These are phyloP conservation scores for Periconia sp. DNA, from an alignment of 2,329 filamentous ascomycete species.

Conservation along the genomic window DNA sequence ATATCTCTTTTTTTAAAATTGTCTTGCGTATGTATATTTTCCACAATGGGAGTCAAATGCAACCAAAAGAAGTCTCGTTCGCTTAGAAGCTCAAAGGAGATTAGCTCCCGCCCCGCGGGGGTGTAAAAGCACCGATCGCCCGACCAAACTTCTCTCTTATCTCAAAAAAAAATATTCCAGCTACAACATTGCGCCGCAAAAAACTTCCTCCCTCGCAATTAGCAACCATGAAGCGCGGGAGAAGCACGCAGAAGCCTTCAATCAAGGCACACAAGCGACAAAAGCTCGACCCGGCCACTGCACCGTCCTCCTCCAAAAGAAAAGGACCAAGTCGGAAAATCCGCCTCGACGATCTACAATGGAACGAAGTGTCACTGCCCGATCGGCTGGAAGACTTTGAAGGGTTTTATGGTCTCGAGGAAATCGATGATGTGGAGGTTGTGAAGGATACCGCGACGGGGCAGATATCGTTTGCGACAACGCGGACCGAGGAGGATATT, in stretches of 20 bases:
- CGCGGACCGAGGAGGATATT: constrained; percentile 30
- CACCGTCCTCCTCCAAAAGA: constrained; percentile 17
- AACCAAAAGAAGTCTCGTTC: background rate
- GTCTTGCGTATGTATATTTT: no score
- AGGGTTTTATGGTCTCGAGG: constrained; percentile 88
- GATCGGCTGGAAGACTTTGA: constrained; percentile 86
- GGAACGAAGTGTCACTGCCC: constrained; percentile 67
- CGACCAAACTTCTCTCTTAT: constrained; percentile 9
- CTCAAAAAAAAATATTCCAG: constrained; percentile 5
- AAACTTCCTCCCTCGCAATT: background rate
- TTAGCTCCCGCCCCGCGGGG: constrained; percentile 25
- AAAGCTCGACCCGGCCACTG: constrained; percentile 35
- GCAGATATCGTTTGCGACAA: constrained; percentile 43
- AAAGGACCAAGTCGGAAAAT: constrained; percentile 30
- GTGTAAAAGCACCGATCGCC: constrained; percentile 1
- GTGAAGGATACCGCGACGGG: constrained; percentile 60
- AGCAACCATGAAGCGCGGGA: constrained; percentile 40
- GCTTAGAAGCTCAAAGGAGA: constrained; percentile 1
- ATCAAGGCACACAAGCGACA: constrained; percentile 48
- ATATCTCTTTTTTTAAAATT: no score
- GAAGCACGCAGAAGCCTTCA: constrained; percentile 41
- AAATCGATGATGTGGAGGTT: constrained; percentile 90
- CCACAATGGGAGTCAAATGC: background rate
- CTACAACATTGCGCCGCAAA: background rate
- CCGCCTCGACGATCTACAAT: constrained; percentile 57